phyloP scores from a whole-genome alignment of 2,329 filamentous ascomycete species.

The Arthrobotrys musiformis region DNA sequence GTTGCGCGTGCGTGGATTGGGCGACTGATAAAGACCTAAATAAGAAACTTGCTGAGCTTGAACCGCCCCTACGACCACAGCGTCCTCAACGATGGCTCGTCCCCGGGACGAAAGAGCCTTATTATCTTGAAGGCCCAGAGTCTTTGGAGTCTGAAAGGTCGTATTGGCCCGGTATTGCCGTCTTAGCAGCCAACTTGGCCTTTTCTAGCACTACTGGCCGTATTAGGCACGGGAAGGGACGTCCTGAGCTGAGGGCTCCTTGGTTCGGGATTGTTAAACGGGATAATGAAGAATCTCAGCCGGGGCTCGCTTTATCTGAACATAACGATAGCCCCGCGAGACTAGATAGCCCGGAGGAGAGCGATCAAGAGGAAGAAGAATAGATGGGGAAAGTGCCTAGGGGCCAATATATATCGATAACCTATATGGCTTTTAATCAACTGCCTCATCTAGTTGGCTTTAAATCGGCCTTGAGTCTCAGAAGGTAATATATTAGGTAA shows the following conservation, averaged over 20 bases:
- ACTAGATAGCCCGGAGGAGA: no score
- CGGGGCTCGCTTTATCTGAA: background rate
- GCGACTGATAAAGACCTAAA: background rate
- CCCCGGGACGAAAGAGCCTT: background rate
- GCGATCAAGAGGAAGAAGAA: background rate
- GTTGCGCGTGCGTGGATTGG: background rate
- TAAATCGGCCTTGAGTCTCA: no score
- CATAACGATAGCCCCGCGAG: background rate
- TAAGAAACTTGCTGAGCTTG: background rate
- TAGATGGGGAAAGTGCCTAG: background rate
- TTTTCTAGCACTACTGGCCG: background rate
- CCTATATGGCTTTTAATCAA: no score
- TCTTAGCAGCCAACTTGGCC: background rate
- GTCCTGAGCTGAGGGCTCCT: background rate
- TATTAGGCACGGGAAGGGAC: background rate
- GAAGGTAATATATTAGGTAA: no score
- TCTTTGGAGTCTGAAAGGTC: background rate
- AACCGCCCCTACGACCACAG: background rate
- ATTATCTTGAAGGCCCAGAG: background rate
- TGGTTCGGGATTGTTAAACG: background rate
- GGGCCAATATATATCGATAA: no score
- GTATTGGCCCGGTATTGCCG: background rate
- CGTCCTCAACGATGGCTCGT: background rate
- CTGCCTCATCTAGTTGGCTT: no score
- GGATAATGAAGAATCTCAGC: background rate